Base-by-base conservation (phyloP, 805 yeast genomes). In the Ogataea thermomethanolica region DNA sequence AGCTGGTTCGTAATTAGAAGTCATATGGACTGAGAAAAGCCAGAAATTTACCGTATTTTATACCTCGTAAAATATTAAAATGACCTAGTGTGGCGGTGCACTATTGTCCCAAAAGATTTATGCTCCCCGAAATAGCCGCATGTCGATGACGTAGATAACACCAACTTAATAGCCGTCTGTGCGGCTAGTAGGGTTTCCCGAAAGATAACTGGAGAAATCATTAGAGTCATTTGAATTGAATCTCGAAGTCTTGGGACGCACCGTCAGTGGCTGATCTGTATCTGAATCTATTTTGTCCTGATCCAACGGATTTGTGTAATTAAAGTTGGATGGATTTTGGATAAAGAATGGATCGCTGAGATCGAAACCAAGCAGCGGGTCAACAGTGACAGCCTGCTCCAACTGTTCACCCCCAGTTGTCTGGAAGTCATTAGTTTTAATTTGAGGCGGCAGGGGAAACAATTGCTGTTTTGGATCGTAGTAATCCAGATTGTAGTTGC, bases 271-370 rank as follows among this genome's bases (percentile, higher is more conserved):
- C 8, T 22, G 22, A 6, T 23, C 33, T n/a, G 12, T 28, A 12
- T 31, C 28, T 8, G 33, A 27, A 9, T 36, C 35, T 2, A 20
- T 12, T n/a, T 23, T 22, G 2, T 36, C 32, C 8, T 23, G 37
- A 8, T 25, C 38, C 31, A 29, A 17, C 6, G 38, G 30, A 12
- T 39, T 27, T 11, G 56, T 58, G 59, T 54, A 54, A 8, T 73
- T 72, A 39, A 71, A 56, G 45, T 70, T 71, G 32, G 64, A 71
- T 3, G 78, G 77, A 47, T 71, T 71, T 12, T 73, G 71, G 33
- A 73, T 61, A 68, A 74, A 73, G 45, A 74, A 74, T 6, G 79
- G 79, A 53, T 74, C 80, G 34, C 60, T 62, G 27, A 71, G 51
- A 41, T 59, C 59, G 48, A 70, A 65, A 8, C 77, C 73, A 20